Evolutionary conservation across 2,329 filamentous ascomycete species (phyloP).

Genomic region (Blumeria graminis): DNA sequence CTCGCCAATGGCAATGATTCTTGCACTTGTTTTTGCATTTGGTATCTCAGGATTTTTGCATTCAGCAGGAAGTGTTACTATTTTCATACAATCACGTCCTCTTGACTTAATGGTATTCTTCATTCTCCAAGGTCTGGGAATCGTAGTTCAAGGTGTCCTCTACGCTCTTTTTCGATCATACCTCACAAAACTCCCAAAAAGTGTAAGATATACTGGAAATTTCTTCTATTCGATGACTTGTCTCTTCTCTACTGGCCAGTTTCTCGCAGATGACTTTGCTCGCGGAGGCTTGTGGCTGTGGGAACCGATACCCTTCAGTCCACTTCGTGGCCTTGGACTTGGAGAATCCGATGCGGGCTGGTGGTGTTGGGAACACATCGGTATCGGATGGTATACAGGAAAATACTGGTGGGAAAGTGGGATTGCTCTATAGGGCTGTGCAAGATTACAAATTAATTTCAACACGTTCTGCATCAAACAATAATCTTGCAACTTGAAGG

Average conservation of each 20-base stretch:
- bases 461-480: too few species aligned
- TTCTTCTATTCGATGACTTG: conserved; percentile 36
- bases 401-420: conserved; percentile 39
- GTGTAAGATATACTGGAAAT: conserved; percentile 29
- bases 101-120: conserved; percentile 46
- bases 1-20: conserved; percentile 14
- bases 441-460: not conserved
- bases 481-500: too few species aligned
- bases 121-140: conserved; percentile 38
- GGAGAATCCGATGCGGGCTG: conserved; percentile 34
- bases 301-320: conserved; percentile 59
- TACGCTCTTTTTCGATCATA: conserved; percentile 14
- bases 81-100: conserved; percentile 26
- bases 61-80: conserved; percentile 40
- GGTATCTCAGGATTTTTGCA: conserved; percentile 45
- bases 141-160: conserved; percentile 30
- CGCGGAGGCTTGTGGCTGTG: conserved; percentile 52
- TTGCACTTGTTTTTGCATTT: conserved; percentile 30
- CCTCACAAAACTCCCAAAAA: conserved; percentile 20
- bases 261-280: conserved; percentile 56
- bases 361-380: conserved; percentile 37
- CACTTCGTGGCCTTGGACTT: conserved; percentile 39
- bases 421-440: conserved; percentile 6
- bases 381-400: conserved; percentile 32
- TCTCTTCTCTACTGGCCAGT: conserved; percentile 38